Percentiles rank a stretch among this genome's conserved stretches.
phyloP scores from a whole-genome alignment of 345 rosid genomes.

The Jatropha curcas region DNA sequence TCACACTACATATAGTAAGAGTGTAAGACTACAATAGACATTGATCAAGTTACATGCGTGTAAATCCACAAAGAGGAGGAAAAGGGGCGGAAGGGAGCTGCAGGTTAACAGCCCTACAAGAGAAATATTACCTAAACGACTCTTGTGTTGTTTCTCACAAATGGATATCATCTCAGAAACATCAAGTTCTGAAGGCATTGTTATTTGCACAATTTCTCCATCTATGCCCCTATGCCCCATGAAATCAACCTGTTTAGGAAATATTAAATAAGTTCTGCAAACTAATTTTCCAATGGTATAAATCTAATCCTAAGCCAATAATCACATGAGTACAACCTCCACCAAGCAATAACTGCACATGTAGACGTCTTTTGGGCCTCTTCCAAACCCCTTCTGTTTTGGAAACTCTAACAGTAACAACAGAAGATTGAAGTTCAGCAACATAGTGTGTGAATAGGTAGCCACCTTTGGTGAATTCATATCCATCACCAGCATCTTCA shows the following conservation, averaged over 20 bases:
- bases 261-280: slow-evolving; percentile 5
- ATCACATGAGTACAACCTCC: slow-evolving; percentile 40
- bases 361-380: slow-evolving; percentile 75
- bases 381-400: slow-evolving; percentile 75
- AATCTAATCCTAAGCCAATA: background rate
- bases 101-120: background rate
- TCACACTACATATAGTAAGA: background rate
- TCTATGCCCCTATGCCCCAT: slow-evolving; percentile 93
- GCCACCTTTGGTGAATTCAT: slow-evolving; percentile 62
- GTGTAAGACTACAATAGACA: background rate
- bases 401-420: slow-evolving; percentile 59
- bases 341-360: slow-evolving; percentile 68
- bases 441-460: slow-evolving; percentile 62
- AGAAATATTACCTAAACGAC: slow-evolving; percentile 56
- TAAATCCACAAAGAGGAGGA: background rate
- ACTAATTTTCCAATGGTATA: background rate
- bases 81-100: background rate
- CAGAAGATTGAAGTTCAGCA: slow-evolving; percentile 60
- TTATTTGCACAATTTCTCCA: slow-evolving; percentile 67
- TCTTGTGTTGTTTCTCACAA: slow-evolving; percentile 50
- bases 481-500: slow-evolving; percentile 94
- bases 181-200: slow-evolving; percentile 55
- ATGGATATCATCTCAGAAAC: slow-evolving; percentile 43
- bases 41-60: background rate
- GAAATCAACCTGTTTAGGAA: slow-evolving; percentile 57